These are phyloP conservation scores for Acer saccharum DNA, from an alignment of 345 rosid genomes.

Conservation along the genomic window DNA sequence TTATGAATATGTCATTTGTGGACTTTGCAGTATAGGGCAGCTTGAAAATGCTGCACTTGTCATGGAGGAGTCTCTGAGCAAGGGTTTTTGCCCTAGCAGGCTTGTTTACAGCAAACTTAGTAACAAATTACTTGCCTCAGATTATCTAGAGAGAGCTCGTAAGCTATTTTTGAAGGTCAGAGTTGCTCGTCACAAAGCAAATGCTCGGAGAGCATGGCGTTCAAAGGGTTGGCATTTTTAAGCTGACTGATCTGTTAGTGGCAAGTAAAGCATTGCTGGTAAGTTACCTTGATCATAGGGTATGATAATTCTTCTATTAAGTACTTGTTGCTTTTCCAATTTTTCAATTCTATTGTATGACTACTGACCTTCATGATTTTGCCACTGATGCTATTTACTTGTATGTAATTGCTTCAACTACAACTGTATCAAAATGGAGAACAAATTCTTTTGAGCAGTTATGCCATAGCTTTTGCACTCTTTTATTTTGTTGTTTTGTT, in stretches of 20 bases:
- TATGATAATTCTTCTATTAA: neutral
- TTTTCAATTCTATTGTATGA: neutral
- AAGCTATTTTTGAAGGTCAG: conserved; percentile 72
- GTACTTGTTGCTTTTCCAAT: neutral
- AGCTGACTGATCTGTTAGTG: conserved; percentile 19
- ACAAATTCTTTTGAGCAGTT: neutral
- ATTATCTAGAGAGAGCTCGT: conserved; percentile 75
- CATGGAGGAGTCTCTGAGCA: conserved; percentile 77
- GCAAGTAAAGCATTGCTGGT: neutral
- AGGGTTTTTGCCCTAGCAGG: conserved; percentile 87
- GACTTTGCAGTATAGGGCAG: conserved; percentile 89
- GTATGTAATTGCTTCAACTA: neutral
- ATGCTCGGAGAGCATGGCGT: conserved; percentile 75
- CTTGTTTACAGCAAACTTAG: conserved; percentile 72
- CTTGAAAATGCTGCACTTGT: conserved; percentile 86
- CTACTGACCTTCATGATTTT: neutral
- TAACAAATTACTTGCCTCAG: conserved; percentile 68
- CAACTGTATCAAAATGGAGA: neutral
- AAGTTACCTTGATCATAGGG: neutral
- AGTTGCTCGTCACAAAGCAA: conserved; percentile 65
- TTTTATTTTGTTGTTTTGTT: neutral
- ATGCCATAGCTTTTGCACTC: neutral
- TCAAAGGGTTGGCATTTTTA: conserved; percentile 94
- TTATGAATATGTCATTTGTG: conserved; percentile 73
- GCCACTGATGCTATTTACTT: neutral